Evolutionary conservation across 148 eudicot species (phyloP).

Genomic region (Drosera capensis): DNA sequence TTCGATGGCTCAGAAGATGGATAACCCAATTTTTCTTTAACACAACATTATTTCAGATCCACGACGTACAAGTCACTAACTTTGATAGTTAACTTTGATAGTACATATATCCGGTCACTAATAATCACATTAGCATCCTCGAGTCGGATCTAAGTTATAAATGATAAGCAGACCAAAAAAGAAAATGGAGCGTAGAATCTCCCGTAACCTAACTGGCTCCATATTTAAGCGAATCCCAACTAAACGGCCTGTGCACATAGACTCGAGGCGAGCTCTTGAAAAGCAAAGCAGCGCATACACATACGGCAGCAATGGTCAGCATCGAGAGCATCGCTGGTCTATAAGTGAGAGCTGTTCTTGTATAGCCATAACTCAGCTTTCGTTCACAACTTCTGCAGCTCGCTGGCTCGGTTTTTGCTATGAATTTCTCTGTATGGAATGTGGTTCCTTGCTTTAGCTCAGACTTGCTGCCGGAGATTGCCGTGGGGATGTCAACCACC

Average conservation of each 20-base stretch:
- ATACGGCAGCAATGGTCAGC: constrained; percentile 76
- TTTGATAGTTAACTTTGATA: too few relatives aligned
- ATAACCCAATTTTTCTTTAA: too few relatives aligned
- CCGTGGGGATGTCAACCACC: constrained; percentile 39
- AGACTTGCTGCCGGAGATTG: constrained; percentile 10
- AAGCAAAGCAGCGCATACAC: constrained; percentile 77
- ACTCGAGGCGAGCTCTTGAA: constrained; percentile 83
- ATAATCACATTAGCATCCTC: too few relatives aligned
- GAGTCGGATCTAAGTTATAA: too few relatives aligned
- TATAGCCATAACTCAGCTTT: constrained; percentile 22
- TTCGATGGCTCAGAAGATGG: too few relatives aligned
- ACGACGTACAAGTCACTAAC: too few relatives aligned
- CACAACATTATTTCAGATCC: too few relatives aligned
- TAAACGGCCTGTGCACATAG: constrained; percentile 48
- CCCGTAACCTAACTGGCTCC: constrained; percentile 56
- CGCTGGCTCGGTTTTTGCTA: constrained; percentile 6
- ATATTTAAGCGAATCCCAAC: constrained; percentile 63
- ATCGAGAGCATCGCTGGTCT: constrained; percentile 77
- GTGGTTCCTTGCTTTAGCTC: constrained; percentile 21
- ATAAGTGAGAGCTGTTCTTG: constrained; percentile 29
- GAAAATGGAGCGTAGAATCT: too few relatives aligned
- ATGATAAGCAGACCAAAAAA: too few relatives aligned
- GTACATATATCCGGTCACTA: too few relatives aligned
- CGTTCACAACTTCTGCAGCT: constrained; percentile 45
- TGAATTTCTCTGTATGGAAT: too few relatives aligned